Percentiles rank a stretch among this genome's conserved stretches.
These are phyloP conservation scores for Diaporthe ampelina DNA, from an alignment of 2,329 filamentous ascomycete genomes.

Conservation along the genomic window DNA sequence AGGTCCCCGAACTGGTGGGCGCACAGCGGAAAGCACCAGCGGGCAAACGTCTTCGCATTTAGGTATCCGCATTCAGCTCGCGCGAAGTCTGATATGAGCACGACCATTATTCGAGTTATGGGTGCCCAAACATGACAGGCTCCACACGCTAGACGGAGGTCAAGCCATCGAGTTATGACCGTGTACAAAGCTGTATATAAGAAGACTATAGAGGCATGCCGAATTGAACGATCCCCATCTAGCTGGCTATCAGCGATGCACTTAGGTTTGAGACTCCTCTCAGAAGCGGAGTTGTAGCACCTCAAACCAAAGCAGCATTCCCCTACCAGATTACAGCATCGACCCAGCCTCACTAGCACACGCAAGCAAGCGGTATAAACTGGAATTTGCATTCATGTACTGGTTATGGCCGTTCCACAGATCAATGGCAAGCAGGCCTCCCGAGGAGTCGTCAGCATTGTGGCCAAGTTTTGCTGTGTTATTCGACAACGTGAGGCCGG, in stretches of 20 bases:
- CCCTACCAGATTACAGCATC: not conserved
- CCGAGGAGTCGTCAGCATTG: not conserved
- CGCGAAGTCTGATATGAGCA: not conserved
- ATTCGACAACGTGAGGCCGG: not conserved
- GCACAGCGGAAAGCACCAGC: not conserved
- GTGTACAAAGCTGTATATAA: constrained; percentile 31
- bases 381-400: not conserved
- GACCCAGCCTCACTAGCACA: not conserved
- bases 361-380: no score
- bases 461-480: not conserved
- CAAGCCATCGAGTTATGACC: not conserved
- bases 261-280: not conserved
- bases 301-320: not conserved
- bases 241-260: not conserved
- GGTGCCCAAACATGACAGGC: not conserved
- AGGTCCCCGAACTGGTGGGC: constrained; percentile 28
- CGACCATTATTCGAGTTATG: not conserved
- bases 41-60: constrained; percentile 3
- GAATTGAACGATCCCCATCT: not conserved
- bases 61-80: not conserved
- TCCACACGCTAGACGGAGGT: not conserved
- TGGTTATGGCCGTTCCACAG: not conserved
- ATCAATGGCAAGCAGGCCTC: not conserved
- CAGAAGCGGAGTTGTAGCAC: not conserved
- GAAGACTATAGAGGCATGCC: constrained; percentile 18